Conservation (phyloP, 2,329 filamentous ascomycete genomes). For the Huntiella moniliformis region DNA sequence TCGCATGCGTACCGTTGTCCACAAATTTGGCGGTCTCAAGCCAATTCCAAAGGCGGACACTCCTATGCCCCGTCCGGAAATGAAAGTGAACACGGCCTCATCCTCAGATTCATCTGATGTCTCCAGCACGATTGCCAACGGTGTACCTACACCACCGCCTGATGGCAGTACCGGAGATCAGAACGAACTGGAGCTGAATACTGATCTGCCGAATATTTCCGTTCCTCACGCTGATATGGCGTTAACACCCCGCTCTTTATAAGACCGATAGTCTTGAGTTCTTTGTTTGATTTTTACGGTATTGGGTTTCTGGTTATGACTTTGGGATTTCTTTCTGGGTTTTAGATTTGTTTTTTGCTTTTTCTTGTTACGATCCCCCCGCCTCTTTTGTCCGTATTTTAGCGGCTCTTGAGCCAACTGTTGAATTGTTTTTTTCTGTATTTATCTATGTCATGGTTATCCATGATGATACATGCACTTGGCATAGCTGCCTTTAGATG, state of each 20-base stretch:
- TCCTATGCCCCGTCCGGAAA: constrained; percentile 35
- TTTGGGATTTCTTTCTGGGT: constrained; percentile 1
- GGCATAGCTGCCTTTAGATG: too few species aligned
- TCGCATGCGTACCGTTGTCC: constrained; percentile 19
- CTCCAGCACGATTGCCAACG: constrained; percentile 4
- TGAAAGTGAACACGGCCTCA: not conserved
- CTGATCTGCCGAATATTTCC: too few species aligned
- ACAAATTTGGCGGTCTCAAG: constrained; percentile 47
- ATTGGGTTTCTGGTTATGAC: not conserved
- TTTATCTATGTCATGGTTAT: too few species aligned
- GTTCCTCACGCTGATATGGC: too few species aligned
- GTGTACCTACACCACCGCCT: constrained; percentile 11
- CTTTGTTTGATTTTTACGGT: constrained; percentile 3
- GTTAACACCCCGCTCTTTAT: too few species aligned
- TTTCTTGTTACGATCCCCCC: not conserved
- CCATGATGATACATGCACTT: too few species aligned
- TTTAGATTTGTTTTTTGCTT: not conserved
- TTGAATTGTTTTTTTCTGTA: too few species aligned
- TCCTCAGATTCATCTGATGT: constrained; percentile 1
- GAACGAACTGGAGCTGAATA: too few species aligned
- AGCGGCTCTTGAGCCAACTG: too few species aligned
- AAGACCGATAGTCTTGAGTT: too few species aligned
- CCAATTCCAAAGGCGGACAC: constrained; percentile 71
- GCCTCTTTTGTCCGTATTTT: too few species aligned
- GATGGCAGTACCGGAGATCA: not conserved